phyloP scores from a whole-genome alignment of 164 flowering plant genomes.

The Vitis labrusca region DNA sequence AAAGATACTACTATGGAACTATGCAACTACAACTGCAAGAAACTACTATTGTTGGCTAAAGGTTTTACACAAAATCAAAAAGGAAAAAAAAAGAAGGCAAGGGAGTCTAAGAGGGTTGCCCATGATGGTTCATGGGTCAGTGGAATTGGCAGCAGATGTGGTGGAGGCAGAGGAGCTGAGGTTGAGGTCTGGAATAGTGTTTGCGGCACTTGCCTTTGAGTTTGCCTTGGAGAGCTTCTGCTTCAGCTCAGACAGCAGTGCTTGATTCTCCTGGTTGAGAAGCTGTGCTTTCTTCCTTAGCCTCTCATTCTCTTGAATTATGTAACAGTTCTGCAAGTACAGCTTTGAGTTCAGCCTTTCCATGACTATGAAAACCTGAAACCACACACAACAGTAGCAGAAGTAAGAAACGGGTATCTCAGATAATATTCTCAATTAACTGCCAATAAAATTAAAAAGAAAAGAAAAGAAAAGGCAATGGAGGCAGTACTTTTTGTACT shows the following conservation, averaged over 20 bases:
- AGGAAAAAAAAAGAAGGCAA: constrained; percentile 2
- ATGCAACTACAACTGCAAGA: constrained; percentile 12
- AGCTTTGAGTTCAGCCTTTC: constrained; percentile 83
- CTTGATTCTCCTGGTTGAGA: constrained; percentile 83
- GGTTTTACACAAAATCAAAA: constrained; percentile 14
- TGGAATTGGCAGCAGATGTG: constrained; percentile 28
- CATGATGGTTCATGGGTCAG: constrained; percentile 22
- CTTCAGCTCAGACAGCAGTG: constrained; percentile 62
- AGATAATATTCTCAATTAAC: constrained; percentile 3
- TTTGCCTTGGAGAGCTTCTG: constrained; percentile 55
- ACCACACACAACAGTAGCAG: constrained; percentile 10
- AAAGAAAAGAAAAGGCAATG: background rate
- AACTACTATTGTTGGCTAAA: constrained; percentile 14
- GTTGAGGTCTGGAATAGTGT: constrained; percentile 47
- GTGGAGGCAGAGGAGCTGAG: constrained; percentile 34
- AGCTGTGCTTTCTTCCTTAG: constrained; percentile 83
- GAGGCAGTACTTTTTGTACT: background rate
- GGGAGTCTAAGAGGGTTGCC: constrained; percentile 13
- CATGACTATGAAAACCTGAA: constrained; percentile 38
- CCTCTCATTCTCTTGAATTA: constrained; percentile 83
- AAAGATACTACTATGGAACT: constrained; percentile 21
- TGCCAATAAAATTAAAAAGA: background rate
- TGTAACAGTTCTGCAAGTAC: constrained; percentile 78
- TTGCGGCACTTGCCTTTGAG: constrained; percentile 19
- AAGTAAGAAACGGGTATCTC: constrained; percentile 9